Evolutionary conservation across 1,139 yeast species (phyloP), one percentile per base, ranked within the genome.

Genomic region (Zygoascus meyerae): DNA sequence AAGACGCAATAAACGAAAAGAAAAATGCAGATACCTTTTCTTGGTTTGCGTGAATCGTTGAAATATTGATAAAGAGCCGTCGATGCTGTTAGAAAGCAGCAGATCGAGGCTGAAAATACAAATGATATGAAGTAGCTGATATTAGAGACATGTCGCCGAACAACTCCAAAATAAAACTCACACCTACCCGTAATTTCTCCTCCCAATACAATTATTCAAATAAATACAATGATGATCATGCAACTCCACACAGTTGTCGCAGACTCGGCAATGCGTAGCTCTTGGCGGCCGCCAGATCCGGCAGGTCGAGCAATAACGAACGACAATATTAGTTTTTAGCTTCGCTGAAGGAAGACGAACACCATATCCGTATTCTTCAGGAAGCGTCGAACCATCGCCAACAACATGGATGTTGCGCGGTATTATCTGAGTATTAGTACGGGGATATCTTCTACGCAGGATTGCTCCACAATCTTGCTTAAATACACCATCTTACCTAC

Each of bases 151-250:
- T 17, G 26, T 29, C 29, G 12, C 21, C 17, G 28, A 17, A 15
- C 11, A 12, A 29, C 12, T 2, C 11, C 30, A 10, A 6, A 12
- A 11, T 11, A 3, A 15, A 21, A 1, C 10, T 14, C 7, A 29
- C 9, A 40, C 53, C 26, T 50, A 57, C 56, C 64, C 53, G 58
- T 84, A 85, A 59, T 85, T 86, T 47, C 85, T 67, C 52, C 78
- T 74, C 0, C 95, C 95, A 37, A 86, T 73, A 61, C 95, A 86
- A 56, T 81, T 85, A 60, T 84, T 83, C 51, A 86, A 64, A 90
- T 92, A 86, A 7, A 77, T 64, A 60, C 95, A 86, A 64, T 86
- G 95, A 61, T 86, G 95, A 61, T 86, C 95, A 59, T 77, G 80
- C 31, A 52, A 43, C 32, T 60, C 62, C 3, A 81, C 67, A 59